Evolutionary conservation across 768 basidiomycete species (phyloP), one percentile per base, ranked within the genome.

Genomic region (Agrocybe chaxingu): DNA sequence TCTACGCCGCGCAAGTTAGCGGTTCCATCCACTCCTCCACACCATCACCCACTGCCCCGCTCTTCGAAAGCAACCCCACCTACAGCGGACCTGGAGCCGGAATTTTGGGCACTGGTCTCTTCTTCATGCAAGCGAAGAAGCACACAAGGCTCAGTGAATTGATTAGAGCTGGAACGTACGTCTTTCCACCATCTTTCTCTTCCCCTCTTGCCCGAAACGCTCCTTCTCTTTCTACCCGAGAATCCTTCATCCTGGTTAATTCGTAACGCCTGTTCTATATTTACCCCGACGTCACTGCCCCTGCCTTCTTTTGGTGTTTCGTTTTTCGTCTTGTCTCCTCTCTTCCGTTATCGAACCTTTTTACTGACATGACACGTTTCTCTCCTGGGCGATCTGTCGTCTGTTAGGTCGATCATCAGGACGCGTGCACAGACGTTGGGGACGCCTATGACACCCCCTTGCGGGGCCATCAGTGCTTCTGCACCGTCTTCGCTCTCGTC

Each of bases 81-180:
- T 24, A 24, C 24, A 24, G 24, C 24, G 24, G 24, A 24, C 24
- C 24, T 24, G 24, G 24, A 24, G 5, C 24, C 16, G 73, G 74
- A 12, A 65, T 78, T 13, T 57, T 74, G 36, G 71, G 74, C 11
- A 78, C 77, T 0, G 77, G 79, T 12, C 64, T 85, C 57, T 87
- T 81, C 64, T 71, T 85, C 59, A 74, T 70, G 52, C 77, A 80
- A 60, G 80, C 83, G 0, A 74, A 67, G 65, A 75, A 75, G 54
- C 76, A 84, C 43, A 45, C 70, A 12, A 66, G 79, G 36, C 65
- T 86, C 45, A 70, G 64, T 39, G 81, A 80, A 53, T 70, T 85
- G 45, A 77, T 85, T 48, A 70, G 68, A 42, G 68, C 69, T 41
- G 84, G 84, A 59, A 80, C 81, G 57, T 74, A 67, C 55, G 75